A percentile compares a stretch with the other conserved stretches of the same genome.
These are phyloP conservation scores for Epichloe elymi DNA, from an alignment of 2,329 filamentous ascomycete genomes.

Conservation along the genomic window DNA sequence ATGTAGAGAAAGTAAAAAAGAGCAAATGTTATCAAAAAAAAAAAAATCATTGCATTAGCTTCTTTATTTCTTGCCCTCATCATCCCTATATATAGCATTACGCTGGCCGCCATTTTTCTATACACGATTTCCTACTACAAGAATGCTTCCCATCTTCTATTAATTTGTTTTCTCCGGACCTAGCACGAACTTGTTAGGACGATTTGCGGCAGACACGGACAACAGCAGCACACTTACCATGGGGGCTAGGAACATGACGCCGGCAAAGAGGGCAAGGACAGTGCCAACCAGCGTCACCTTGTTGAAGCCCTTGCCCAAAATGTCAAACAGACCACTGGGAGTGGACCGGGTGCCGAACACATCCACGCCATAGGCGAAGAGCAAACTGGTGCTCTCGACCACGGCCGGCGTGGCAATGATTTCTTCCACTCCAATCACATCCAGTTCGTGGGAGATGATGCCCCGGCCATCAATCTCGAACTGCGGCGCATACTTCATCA, in stretches of 20 bases:
- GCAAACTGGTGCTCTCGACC: conserved; percentile 81
- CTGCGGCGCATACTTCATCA: conserved; percentile 60
- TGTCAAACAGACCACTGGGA: conserved; percentile 85
- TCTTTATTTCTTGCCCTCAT: background rate
- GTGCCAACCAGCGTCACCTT: conserved; percentile 76
- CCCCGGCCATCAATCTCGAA: conserved; percentile 76
- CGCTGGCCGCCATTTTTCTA: background rate
- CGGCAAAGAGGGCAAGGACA: conserved; percentile 63
- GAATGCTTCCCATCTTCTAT: conserved; percentile 43
- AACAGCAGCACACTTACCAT: conserved; percentile 50
- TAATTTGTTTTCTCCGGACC: conserved; percentile 55
- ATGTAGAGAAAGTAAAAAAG: no score
- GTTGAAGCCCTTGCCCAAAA: conserved; percentile 86
- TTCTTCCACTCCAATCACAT: conserved; percentile 60
- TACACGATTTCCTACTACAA: conserved; percentile 11
- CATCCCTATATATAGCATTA: background rate
- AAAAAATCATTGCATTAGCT: background rate
- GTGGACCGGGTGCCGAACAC: conserved; percentile 75
- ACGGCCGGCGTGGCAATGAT: conserved; percentile 66
- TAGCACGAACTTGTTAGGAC: conserved; percentile 22
- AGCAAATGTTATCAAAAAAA: no score
- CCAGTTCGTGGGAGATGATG: conserved; percentile 68
- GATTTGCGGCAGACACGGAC: background rate
- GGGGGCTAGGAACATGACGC: conserved; percentile 67
- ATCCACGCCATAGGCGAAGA: conserved; percentile 81